phyloP scores from a whole-genome alignment of 192 early-diverging fungal genomes.

The Coemansia sp. region DNA sequence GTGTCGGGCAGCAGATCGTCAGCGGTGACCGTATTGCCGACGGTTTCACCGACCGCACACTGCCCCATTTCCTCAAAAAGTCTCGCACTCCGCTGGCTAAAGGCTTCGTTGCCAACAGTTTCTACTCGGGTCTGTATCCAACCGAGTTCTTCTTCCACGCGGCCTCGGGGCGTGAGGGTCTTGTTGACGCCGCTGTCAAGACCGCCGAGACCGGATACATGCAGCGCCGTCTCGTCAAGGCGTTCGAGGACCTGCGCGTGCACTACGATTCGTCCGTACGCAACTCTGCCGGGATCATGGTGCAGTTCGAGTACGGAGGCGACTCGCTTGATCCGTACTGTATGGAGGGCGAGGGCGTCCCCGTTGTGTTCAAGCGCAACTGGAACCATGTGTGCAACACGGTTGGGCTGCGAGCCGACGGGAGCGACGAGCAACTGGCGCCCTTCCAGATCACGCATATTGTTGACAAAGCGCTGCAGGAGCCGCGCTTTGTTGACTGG shows the following conservation, averaged over 20 bases:
- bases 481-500: conserved; percentile 43
- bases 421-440: conserved; percentile 29
- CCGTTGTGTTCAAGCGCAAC: conserved; percentile 87
- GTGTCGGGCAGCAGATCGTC: conserved; percentile 99
- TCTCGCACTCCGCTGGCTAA: conserved; percentile 92
- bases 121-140: conserved; percentile 93
- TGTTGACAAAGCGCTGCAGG: conserved; percentile 52
- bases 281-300: conserved; percentile 83
- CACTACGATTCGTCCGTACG: conserved; percentile 97
- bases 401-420: neutral
- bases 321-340: conserved; percentile 93
- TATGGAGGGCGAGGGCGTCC: conserved; percentile 86
- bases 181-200: conserved; percentile 99
- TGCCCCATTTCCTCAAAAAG: conserved; percentile 96
- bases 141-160: conserved; percentile 99
- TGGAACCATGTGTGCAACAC: conserved; percentile 63
- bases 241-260: conserved; percentile 91
- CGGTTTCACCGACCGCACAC: conserved; percentile 94
- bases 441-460: conserved; percentile 57
- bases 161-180: conserved; percentile 98
- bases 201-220: conserved; percentile 99
- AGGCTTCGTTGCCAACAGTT: conserved; percentile 97
- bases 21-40: conserved; percentile 92
- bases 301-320: conserved; percentile 96
- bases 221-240: conserved; percentile 96